phyloP scores from a whole-genome alignment of 495 filamentous ascomycete species.

The Hypoxylon trugodes region DNA sequence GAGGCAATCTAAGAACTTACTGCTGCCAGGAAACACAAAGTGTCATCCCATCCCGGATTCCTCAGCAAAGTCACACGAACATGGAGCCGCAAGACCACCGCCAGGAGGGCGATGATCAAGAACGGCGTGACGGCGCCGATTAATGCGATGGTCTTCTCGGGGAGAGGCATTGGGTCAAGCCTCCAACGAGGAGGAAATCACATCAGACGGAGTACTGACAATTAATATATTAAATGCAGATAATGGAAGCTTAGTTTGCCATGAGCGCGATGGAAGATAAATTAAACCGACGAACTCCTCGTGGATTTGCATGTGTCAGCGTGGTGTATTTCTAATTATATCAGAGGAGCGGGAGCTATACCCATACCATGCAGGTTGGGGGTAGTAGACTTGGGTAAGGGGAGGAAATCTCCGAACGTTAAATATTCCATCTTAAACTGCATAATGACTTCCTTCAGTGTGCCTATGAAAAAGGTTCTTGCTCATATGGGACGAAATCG shows the following conservation, averaged over 20 bases:
- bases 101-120: conserved; percentile 7
- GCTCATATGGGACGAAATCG: too few relatives aligned
- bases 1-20: conserved; percentile 23
- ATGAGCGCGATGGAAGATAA: neutral
- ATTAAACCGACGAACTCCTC: neutral
- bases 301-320: neutral
- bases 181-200: neutral
- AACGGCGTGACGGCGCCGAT: conserved; percentile 21
- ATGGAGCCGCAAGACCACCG: conserved; percentile 24
- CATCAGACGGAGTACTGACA: too few relatives aligned
- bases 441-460: too few relatives aligned
- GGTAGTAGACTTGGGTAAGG: neutral
- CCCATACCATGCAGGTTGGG: conserved; percentile 2
- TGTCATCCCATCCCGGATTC: conserved; percentile 37
- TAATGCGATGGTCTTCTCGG: conserved; percentile 2
- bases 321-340: conserved; percentile 8
- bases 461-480: too few relatives aligned
- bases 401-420: neutral
- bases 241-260: neutral
- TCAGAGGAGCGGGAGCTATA: neutral
- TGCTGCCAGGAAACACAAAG: conserved; percentile 33
- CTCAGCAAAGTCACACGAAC: conserved; percentile 17
- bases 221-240: neutral
- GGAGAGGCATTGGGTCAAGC: conserved; percentile 15
- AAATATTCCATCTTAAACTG: too few relatives aligned